A percentile compares a stretch with the other conserved stretches of the same genome.
phyloP scores from a whole-genome alignment of 2,329 filamentous ascomycete genomes.

The Pseudocercospora fijiensis region DNA sequence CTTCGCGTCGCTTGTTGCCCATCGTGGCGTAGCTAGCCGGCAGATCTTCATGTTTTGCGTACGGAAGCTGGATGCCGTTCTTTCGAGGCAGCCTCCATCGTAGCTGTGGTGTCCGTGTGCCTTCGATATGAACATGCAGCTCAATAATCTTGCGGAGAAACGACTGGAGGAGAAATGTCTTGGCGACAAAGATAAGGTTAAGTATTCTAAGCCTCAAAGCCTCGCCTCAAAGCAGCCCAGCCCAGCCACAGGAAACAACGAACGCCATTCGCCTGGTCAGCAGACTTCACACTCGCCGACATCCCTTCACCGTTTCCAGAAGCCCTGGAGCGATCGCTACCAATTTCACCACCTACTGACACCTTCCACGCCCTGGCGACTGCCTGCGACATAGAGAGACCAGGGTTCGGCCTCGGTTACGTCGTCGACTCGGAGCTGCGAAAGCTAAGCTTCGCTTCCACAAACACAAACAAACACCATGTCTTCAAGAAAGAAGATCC shows the following conservation, averaged over 20 bases:
- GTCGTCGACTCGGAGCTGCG: slow-evolving; percentile 4
- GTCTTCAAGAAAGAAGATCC: slow-evolving; percentile 43
- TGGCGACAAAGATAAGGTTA: neutral
- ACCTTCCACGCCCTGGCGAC: neutral
- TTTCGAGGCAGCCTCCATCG: slow-evolving; percentile 46
- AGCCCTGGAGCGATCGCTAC: neutral
- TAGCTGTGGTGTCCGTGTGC: slow-evolving; percentile 45
- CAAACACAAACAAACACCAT: slow-evolving; percentile 25
- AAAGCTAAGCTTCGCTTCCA: neutral
- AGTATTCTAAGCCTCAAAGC: neutral
- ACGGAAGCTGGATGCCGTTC: slow-evolving; percentile 34
- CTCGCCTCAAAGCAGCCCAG: neutral
- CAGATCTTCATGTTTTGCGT: slow-evolving; percentile 36
- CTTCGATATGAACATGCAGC: slow-evolving; percentile 51
- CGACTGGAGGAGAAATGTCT: neutral
- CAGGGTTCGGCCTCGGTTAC: slow-evolving; percentile 3
- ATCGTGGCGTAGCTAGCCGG: slow-evolving; percentile 37
- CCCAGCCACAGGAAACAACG: neutral
- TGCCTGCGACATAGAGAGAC: slow-evolving; percentile 4
- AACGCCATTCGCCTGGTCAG: neutral
- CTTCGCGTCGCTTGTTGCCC: neutral
- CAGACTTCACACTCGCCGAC: neutral
- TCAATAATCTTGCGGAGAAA: no score
- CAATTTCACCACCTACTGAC: neutral
- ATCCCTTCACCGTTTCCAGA: neutral